These are phyloP conservation scores for Acacia confusa DNA, from an alignment of 306 rosid species.

Conservation along the genomic window DNA sequence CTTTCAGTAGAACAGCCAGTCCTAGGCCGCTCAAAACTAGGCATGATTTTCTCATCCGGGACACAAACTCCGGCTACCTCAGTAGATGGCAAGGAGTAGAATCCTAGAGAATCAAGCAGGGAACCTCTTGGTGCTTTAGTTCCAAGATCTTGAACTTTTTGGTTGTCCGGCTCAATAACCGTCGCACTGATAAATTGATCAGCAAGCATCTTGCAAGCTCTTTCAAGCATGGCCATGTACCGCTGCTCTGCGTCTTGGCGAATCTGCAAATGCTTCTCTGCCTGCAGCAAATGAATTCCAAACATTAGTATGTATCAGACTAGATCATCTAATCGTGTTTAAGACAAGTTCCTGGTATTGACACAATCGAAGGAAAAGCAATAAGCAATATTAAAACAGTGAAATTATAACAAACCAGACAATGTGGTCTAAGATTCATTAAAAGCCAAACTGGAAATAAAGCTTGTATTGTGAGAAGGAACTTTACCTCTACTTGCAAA, in stretches of 20 bases:
- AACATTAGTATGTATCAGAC: slow-evolving; percentile 34
- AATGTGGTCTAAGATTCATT: slow-evolving; percentile 10
- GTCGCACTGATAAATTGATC: slow-evolving; percentile 74
- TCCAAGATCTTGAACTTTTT: slow-evolving; percentile 56
- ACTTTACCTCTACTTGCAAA: slow-evolving; percentile 86
- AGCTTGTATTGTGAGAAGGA: slow-evolving; percentile 9
- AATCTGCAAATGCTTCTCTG: slow-evolving; percentile 95
- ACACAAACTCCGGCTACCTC: slow-evolving; percentile 51
- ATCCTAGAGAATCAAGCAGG: slow-evolving; percentile 56
- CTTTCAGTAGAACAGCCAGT: slow-evolving; percentile 85
- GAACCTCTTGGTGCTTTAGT: slow-evolving; percentile 49
- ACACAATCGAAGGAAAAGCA: not conserved
- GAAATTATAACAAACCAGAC: not conserved
- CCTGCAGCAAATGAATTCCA: slow-evolving; percentile 53
- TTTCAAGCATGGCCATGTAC: slow-evolving; percentile 91
- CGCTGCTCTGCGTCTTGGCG: slow-evolving; percentile 89
- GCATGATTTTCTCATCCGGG: slow-evolving; percentile 52
- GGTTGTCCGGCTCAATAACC: slow-evolving; percentile 49
- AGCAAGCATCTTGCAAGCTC: slow-evolving; percentile 96
- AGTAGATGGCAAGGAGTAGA: slow-evolving; percentile 45
- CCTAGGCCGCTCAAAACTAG: slow-evolving; percentile 55
- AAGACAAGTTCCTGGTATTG: not conserved
- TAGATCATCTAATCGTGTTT: not conserved
- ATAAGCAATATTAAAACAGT: not conserved
- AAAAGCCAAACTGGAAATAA: slow-evolving; percentile 22